Evolutionary conservation across 1,284 basidiomycete species (phyloP), one percentile per base, ranked within the genome.

Genomic region (Sporisorium scitamineum): DNA sequence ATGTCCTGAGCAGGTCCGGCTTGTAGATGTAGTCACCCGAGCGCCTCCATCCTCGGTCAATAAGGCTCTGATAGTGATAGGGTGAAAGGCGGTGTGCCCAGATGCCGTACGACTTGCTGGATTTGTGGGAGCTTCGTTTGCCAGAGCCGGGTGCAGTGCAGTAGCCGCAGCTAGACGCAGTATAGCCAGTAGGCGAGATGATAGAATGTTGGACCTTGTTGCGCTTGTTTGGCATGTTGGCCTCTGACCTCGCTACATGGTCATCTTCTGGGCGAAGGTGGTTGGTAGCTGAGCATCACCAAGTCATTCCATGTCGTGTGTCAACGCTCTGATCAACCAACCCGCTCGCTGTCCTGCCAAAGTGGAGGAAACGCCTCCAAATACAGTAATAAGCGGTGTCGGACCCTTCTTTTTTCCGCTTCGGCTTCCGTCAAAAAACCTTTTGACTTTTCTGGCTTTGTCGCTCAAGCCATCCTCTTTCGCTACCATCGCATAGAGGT

Each of bases 161-260:
- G 80, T 88, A 88, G 24, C 88, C 88, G 72, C 88, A 88, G 5
- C 86, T 83, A 1, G 86, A 86, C 11, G 52, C n/a, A 6, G 68
- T 52, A 56, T 85, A 86, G 27, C 85, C 85, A 8, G 91, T 91
- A 76, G 80, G 80, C 24, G 65, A 67, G 18, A 75, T 44, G 50
- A 81, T 64, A 22, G 75, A 77, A 2, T 61, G 63, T 50, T 73
- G 68, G 14, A 57, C 31, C 16, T 39, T 51, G 9, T 26, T 42
- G 22, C 62, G 58, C 50, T 47, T 27, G 32, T 26, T 32, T 41
- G 42, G 42, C 68, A 70, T 70, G 54, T 14, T 60, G 27, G 16
- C 2, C 20, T 16, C 29, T 5, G 20, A 24, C 39, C 22, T 18
- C 16, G 54, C 24, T 41, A 41, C 69, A 47, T 59, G 48, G 29